Conservation (phyloP, 345 rosid genomes). For the Brassica incana region DNA sequence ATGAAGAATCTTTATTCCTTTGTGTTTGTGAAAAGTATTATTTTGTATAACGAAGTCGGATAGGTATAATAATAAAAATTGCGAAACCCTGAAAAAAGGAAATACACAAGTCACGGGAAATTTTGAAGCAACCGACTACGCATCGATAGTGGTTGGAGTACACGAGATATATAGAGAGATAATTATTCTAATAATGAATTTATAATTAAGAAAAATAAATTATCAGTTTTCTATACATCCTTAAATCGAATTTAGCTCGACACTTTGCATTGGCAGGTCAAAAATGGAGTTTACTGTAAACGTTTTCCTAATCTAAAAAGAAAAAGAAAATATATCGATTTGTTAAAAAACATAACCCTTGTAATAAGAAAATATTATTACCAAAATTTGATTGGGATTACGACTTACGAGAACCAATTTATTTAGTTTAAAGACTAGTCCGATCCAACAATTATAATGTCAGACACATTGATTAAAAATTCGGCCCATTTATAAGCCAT, state of each 20-base stretch:
- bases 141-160: constrained; percentile 38
- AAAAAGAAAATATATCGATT: too few species aligned
- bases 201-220: neutral
- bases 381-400: too few species aligned
- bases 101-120: constrained; percentile 29
- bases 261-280: too few species aligned
- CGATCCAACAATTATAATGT: neutral
- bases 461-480: neutral
- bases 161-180: constrained; percentile 31
- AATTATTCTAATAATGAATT: neutral
- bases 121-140: constrained; percentile 30
- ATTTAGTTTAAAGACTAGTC: neutral
- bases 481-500: neutral
- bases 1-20: constrained; percentile 2
- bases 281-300: too few species aligned
- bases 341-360: too few species aligned
- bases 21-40: constrained; percentile 10
- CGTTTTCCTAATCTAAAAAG: too few species aligned
- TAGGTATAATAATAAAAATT: constrained; percentile 15
- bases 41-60: constrained; percentile 17
- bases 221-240: too few species aligned
- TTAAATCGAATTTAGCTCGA: too few species aligned
- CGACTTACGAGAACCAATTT: too few species aligned
- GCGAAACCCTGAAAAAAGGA: neutral
- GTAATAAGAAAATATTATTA: too few species aligned